phyloP scores from a whole-genome alignment of 371 early-diverging fungal species.

The Conidiobolus incongruus region DNA sequence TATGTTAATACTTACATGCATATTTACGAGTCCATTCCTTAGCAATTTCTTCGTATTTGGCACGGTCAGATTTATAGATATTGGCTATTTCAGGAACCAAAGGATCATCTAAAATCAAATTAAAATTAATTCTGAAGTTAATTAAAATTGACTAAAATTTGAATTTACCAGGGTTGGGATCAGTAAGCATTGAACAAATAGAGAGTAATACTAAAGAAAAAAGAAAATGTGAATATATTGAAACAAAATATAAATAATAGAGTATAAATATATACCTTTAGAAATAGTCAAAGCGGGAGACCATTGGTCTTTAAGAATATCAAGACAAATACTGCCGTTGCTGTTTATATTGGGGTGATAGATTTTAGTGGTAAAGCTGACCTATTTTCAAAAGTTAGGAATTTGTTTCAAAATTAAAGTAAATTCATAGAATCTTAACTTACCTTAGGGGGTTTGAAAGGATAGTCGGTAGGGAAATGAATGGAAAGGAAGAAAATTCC shows the following conservation, averaged over 20 bases:
- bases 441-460: constrained; percentile 79
- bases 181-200: constrained; percentile 72
- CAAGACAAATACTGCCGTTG: constrained; percentile 78
- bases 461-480: constrained; percentile 82
- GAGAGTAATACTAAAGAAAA: constrained; percentile 39
- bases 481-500: constrained; percentile 97
- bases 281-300: constrained; percentile 82
- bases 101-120: constrained; percentile 46
- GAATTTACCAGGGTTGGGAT: constrained; percentile 63
- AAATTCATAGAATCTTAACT: neutral
- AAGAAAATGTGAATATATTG: too few species aligned
- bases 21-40: constrained; percentile 62
- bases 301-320: constrained; percentile 90
- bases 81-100: constrained; percentile 80
- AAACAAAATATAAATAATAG: neutral
- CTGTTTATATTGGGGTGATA: constrained; percentile 93
- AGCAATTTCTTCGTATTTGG: constrained; percentile 73
- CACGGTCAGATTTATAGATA: constrained; percentile 64
- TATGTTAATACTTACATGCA: constrained; percentile 9
- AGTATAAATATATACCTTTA: constrained; percentile 18
- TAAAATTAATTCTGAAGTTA: too few species aligned
- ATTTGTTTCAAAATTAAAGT: neutral
- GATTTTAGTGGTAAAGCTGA: constrained; percentile 68
- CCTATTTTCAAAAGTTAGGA: constrained; percentile 9
- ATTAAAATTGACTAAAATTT: too few species aligned